A percentile compares a stretch with the other conserved stretches of the same genome.
Conservation (phyloP, 106 monocot species). For the Cymbidium sinense region DNA sequence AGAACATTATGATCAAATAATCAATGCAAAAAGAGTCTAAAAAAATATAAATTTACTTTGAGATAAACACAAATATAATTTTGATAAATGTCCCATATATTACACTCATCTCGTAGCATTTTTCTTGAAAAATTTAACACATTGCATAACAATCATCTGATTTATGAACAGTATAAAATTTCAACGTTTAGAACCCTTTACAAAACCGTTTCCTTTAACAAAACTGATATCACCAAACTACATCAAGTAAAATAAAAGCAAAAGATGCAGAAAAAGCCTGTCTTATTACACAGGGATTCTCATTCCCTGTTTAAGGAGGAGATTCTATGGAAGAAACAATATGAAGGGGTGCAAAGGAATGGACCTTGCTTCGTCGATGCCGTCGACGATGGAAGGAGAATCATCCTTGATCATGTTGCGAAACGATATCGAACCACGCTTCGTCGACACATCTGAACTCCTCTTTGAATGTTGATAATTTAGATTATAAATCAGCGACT, state of each 20-base stretch:
- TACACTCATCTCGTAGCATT: too few species aligned
- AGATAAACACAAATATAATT: too few species aligned
- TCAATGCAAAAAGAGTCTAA: too few species aligned
- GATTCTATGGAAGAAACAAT: neutral
- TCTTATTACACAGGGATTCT: neutral
- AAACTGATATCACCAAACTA: neutral
- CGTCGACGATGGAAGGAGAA: neutral
- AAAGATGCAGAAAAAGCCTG: neutral
- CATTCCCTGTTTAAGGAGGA: neutral
- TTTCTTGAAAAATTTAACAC: too few species aligned
- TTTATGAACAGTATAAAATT: too few species aligned
- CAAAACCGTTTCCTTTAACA: neutral
- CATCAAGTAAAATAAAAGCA: neutral
- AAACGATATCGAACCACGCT: conserved; percentile 68
- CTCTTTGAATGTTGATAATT: conserved; percentile 52
- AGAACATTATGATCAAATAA: too few species aligned
- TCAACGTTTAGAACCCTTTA: neutral
- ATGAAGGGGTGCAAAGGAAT: neutral
- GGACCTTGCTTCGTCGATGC: neutral
- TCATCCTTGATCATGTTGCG: too few species aligned
- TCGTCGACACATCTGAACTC: too few species aligned
- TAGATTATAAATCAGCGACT: too few species aligned
- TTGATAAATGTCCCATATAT: too few species aligned
- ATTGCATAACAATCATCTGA: too few species aligned
- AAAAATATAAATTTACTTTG: too few species aligned